These are phyloP conservation scores for Hypoxylon perforatum DNA, from an alignment of 495 filamentous ascomycete species.

Conservation along the genomic window DNA sequence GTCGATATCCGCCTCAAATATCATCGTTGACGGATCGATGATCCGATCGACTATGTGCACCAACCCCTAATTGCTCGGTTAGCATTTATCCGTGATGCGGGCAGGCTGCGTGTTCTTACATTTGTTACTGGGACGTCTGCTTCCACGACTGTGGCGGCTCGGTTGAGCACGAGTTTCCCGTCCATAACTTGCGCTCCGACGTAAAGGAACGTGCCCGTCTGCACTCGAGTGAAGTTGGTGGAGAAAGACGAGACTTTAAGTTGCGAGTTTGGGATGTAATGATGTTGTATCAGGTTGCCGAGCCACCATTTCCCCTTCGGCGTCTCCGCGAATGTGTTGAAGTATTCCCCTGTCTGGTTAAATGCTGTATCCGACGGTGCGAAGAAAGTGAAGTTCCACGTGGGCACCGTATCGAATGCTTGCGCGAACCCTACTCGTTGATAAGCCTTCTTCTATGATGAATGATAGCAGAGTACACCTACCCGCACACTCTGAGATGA, in stretches of 20 bases:
- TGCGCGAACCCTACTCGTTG: slow-evolving; percentile 34
- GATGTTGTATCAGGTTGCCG: slow-evolving; percentile 41
- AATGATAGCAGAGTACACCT: not conserved
- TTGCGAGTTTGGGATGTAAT: slow-evolving; percentile 43
- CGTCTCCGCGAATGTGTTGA: slow-evolving; percentile 33
- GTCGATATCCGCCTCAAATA: slow-evolving; percentile 40
- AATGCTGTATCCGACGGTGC: slow-evolving; percentile 44
- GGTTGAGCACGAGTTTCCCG: slow-evolving; percentile 34
- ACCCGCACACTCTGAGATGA: slow-evolving; percentile 38
- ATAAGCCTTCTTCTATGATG: slow-evolving; percentile 1
- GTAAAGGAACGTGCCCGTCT: slow-evolving; percentile 45
- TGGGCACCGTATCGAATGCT: slow-evolving; percentile 37
- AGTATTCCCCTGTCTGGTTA: slow-evolving; percentile 35
- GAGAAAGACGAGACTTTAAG: slow-evolving; percentile 38
- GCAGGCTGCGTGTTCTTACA: too few relatives aligned
- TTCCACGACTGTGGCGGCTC: slow-evolving; percentile 16
- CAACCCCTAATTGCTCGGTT: slow-evolving; percentile 17
- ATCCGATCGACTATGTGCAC: slow-evolving; percentile 45
- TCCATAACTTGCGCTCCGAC: slow-evolving; percentile 41
- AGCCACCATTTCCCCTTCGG: slow-evolving; percentile 42
- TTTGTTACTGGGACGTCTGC: slow-evolving; percentile 40
- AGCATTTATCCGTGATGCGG: too few relatives aligned
- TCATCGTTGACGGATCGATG: slow-evolving; percentile 41
- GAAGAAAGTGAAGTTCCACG: slow-evolving; percentile 44
- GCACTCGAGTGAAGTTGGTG: slow-evolving; percentile 38